Conservation (phyloP, 2,329 filamentous ascomycete genomes). For the Didymella keratinophila region DNA sequence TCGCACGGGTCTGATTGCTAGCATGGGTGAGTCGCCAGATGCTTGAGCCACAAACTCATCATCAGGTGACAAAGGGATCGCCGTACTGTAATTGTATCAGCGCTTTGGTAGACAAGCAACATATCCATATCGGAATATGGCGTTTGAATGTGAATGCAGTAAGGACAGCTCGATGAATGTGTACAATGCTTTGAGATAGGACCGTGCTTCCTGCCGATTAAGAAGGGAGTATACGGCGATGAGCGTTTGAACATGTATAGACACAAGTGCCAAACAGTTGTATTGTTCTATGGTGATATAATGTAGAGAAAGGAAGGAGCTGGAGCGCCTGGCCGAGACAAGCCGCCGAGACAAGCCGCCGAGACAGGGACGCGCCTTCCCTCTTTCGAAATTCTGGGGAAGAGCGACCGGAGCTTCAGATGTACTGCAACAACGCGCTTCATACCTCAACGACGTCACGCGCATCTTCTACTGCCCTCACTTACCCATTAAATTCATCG, state of each 20-base stretch:
- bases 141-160: neutral
- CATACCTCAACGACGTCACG: constrained; percentile 7
- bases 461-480: neutral
- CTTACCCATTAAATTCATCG: neutral
- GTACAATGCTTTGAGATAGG: no score
- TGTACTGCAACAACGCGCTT: constrained; percentile 15
- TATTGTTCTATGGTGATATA: neutral
- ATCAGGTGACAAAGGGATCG: neutral
- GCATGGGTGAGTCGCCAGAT: neutral
- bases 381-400: constrained; percentile 17
- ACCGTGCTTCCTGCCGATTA: no score
- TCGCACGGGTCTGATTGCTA: constrained; percentile 19
- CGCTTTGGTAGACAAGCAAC: neutral
- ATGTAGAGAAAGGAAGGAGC: neutral
- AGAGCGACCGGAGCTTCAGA: constrained; percentile 13
- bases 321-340: neutral
- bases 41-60: neutral
- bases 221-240: neutral
- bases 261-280: neutral
- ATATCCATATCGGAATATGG: no score
- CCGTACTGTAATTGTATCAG: neutral
- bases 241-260: neutral
- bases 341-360: constrained; percentile 15
- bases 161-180: neutral
- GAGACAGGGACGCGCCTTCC: constrained; percentile 21